Base-by-base conservation (phyloP, 2,329 filamentous ascomycete species). In the Arthroderma sp. region DNA sequence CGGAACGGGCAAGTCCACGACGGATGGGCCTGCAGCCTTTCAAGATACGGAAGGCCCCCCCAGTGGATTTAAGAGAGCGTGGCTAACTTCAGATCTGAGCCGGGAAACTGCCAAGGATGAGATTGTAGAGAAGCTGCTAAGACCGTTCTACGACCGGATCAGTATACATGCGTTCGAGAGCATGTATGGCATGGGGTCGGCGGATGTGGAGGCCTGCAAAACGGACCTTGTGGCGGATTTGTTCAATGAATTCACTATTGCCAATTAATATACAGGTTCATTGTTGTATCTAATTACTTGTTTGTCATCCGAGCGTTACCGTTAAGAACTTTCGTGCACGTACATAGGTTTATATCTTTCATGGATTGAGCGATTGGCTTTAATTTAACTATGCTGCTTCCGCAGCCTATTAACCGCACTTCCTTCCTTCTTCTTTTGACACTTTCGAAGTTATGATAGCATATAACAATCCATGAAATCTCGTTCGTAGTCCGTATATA, bases 81-180 rank as follows among this genome's bases (percentile, higher is more conserved):
- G 64, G 53, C 59, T 72, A 6, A 63, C 57, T 43, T 64, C 61
- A 9, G 61, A 68, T 43, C 64, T 71, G 40, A 68, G 77, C 44
- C 69, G 73, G 43, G 71, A 73, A 30, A 69, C 74, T 51, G 64
- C 70, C 4, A 71, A 70, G 50, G 67, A 74, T 29, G 75, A 78
- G 51, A 68, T 96, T 47, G 76, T 91, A 4, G 78, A 79, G 47
- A 82, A 82, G 58, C 75, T 95, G 8, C 65, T 96, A 50, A 73
- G 84, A 53, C 89, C 89, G 0, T 96, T 95, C 65, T 86, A 96
- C 58, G 83, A 82, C 9, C 84, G 93, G 59, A 67, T 98, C 51
- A 95, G 88, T 60, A 95, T 98, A 56, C 85, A 81, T 60, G 82
- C 85, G 0, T 98, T 95, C 64, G 91, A 98, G 68, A 83, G 81